Evolutionary conservation across 1,284 basidiomycete species (phyloP), one percentile per base, ranked within the genome.

Genomic region (Irpex sp.): DNA sequence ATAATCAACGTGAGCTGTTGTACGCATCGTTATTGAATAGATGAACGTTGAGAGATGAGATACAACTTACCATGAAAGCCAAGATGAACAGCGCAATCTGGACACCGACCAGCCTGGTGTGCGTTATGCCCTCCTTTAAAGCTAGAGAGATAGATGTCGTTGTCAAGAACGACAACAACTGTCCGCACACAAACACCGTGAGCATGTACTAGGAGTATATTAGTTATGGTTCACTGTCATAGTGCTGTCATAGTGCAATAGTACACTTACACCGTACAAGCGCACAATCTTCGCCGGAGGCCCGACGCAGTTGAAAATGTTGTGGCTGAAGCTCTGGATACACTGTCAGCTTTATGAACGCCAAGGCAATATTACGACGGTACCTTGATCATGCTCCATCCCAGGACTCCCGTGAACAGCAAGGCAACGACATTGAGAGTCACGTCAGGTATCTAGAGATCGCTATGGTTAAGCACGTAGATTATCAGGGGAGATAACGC

Each of bases 161-260:
- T 14, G 18, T 28, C 51, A 83, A 75, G 68, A 85, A 86, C 2
- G 77, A 75, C 57, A 81, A 80, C 7, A 87, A 71, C 67, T 86
- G 84, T 2, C 86, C 72, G 63, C 79, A 80, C n/a, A 82, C 83
- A 45, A 80, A 76, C 4, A 85, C 72, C 2, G 81, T 79, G 67
- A 85, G 76, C 70, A 85, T 83, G 64, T 80, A 79, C 82, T 83
- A 61, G 8, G 8, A 0, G 3, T 36, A 51, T 54, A 6, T 36
- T 3, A 37, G 28, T 14, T 14, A 28, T 4, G 23, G 33, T 54
- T 5, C n/a, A n/a, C n/a, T n/a, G n/a, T n/a, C n/a, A n/a, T n/a
- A n/a, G n/a, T 5, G 1, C 14, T 1, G 10, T 0, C 19, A 52
- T 12, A 2, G 12, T 12, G n/a, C 5, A 12, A 52, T 21, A 35